Base-by-base conservation (phyloP, 75 land plant species). In the Larix kaempferi region DNA sequence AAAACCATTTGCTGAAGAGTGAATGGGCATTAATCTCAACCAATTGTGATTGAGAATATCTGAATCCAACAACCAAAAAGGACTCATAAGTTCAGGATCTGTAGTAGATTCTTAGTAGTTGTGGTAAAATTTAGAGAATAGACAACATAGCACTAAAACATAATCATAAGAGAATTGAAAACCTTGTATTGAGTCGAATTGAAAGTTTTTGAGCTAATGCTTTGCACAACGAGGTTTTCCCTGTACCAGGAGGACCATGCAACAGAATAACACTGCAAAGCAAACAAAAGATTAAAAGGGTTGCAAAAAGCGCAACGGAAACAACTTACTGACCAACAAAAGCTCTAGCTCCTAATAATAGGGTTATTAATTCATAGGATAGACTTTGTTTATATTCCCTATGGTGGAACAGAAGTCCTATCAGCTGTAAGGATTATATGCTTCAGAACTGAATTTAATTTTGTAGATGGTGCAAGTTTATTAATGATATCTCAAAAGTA, bases 201-300 rank as follows among this genome's bases (percentile, higher is more conserved):
- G 99, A 89, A 57, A 96, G 91, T 73, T 96, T 96, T 58, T 96
- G 99, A 62, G 99, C 94, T 69, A 96, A 77, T 49, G 99, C 99
- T 82, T 89, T 96, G 77, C 97, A 96, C 66, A 96, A 84, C 56
- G 97, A 94, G 60, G 99, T 96, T 79, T 96, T 96, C 29, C 99
- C 99, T 57, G 99, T 93, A 22, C 99, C 99, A 56, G 99, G 96
- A 56, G 99, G 99, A 72, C 99, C 99, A 85, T 96, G 99, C 76
- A 96, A 83, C 27, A 96, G 89, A 73, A 96, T 83, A 26, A 94
- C 91, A 67, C 96, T 94, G 88, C 71, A 77, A 49, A 49, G 54
- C 54, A 49, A 10, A 49, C 11, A 0, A 49, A 49, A 49, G 54
- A 11, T 49, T 49, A 49, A 6, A 49, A 49, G 54, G 11, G 54